A percentile compares a stretch with the other conserved stretches of the same genome.
Evolutionary conservation across 331 rosid genomes (phyloP).

Genomic region (Ulmus americana): DNA sequence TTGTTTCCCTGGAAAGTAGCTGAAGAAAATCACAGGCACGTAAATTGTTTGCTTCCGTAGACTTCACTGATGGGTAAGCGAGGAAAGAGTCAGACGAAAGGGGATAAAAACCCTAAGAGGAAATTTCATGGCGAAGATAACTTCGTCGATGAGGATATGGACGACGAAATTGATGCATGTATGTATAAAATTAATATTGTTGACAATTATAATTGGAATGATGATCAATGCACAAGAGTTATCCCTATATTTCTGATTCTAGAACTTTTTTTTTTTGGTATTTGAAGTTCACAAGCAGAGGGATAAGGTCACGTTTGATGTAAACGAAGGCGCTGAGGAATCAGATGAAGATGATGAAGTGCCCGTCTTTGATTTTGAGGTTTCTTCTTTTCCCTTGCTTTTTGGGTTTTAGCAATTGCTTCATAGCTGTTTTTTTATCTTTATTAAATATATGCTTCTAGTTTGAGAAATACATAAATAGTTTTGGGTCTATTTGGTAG

Average conservation of each 20-base stretch:
- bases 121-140: slow-evolving; percentile 20
- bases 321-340: slow-evolving; percentile 40
- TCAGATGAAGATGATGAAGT: slow-evolving; percentile 67
- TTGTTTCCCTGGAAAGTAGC: no score
- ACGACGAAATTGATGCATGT: slow-evolving; percentile 83
- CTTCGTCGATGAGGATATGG: slow-evolving; percentile 46
- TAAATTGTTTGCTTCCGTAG: background rate
- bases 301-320: slow-evolving; percentile 57
- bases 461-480: background rate
- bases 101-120: slow-evolving; percentile 24
- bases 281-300: slow-evolving; percentile 76
- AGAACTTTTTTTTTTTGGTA: background rate
- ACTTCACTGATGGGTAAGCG: slow-evolving; percentile 42
- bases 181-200: slow-evolving; percentile 2
- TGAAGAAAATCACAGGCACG: background rate
- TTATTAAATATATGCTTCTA: background rate
- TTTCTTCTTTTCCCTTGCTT: slow-evolving; percentile 3
- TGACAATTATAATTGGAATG: no score
- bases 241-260: background rate
- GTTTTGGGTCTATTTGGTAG: background rate
- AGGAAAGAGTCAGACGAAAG: slow-evolving; percentile 36
- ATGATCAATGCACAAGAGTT: background rate
- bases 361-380: slow-evolving; percentile 63
- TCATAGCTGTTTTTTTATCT: background rate
- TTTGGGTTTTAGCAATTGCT: background rate